Percentiles rank a stretch among this genome's conserved stretches.
These are phyloP conservation scores for Metschnikowia peoriensis DNA, from an alignment of 805 yeast genomes.

Conservation along the genomic window DNA sequence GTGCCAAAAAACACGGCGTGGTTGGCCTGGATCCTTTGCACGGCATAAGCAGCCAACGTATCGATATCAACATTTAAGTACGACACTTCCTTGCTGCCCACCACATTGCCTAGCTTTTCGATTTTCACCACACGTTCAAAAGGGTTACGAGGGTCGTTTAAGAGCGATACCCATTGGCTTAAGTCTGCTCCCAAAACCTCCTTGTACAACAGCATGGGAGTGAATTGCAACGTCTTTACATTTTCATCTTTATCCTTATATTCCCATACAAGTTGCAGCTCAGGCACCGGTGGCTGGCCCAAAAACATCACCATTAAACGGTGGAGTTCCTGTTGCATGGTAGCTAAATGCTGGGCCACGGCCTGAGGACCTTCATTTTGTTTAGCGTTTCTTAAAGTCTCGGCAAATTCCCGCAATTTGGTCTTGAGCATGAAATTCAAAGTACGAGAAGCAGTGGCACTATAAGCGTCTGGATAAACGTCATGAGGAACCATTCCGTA, in stretches of 20 bases:
- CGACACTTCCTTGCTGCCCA: conserved; percentile 18
- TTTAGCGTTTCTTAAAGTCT: conserved; percentile 14
- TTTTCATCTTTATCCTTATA: conserved; percentile 18
- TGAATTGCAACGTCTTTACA: conserved; percentile 15
- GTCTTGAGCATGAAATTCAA: conserved; percentile 21
- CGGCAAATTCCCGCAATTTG: conserved; percentile 22
- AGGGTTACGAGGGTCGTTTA: conserved; percentile 22
- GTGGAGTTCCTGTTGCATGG: conserved; percentile 20
- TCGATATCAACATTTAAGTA: conserved; percentile 20
- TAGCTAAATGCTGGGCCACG: not conserved
- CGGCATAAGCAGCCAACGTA: conserved; percentile 16
- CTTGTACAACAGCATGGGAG: conserved; percentile 19
- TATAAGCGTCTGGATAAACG: conserved; percentile 19
- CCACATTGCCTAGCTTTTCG: conserved; percentile 21
- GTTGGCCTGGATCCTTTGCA: conserved; percentile 16
- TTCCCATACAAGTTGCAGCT: conserved; percentile 16
- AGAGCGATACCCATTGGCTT: conserved; percentile 18
- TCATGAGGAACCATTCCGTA: conserved; percentile 21
- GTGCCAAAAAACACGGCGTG: conserved; percentile 22
- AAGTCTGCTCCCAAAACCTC: conserved; percentile 16
- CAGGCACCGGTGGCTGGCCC: conserved; percentile 21
- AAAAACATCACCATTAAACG: conserved; percentile 21
- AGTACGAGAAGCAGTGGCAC: conserved; percentile 19
- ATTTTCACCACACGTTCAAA: conserved; percentile 17
- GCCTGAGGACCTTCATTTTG: not conserved